phyloP scores from a whole-genome alignment of 495 filamentous ascomycete genomes.

The Penicillium verhagenii region DNA sequence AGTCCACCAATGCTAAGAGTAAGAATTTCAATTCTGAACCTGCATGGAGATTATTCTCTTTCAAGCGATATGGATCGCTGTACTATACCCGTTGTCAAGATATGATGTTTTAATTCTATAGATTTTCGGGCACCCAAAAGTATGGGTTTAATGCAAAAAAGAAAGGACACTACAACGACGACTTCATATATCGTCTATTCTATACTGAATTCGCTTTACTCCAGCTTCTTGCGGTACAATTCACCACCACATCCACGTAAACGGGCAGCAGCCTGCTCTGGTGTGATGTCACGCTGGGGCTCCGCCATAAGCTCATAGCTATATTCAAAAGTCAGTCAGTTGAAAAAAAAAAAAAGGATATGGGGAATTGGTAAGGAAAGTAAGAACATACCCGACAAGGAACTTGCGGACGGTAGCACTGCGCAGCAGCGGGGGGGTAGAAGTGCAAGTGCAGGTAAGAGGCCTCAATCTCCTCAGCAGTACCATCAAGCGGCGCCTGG shows the following conservation, averaged over 20 bases:
- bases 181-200: not conserved
- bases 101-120: not conserved
- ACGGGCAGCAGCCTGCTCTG: constrained; percentile 85
- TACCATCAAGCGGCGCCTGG: constrained; percentile 88
- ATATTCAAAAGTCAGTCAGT: not conserved
- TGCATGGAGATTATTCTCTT: not conserved
- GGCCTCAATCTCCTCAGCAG: constrained; percentile 75
- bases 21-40: not conserved
- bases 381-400: constrained; percentile 68
- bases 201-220: constrained; percentile 12
- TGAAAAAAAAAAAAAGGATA: not conserved
- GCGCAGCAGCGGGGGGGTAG: constrained; percentile 87
- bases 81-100: not conserved
- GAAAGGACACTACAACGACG: not conserved
- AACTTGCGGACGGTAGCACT: constrained; percentile 96
- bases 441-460: constrained; percentile 97
- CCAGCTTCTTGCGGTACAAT: constrained; percentile 73
- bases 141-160: not conserved
- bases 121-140: not conserved
- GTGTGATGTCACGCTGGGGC: constrained; percentile 95
- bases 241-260: constrained; percentile 74
- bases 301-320: constrained; percentile 78
- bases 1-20: not conserved
- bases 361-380: not conserved
- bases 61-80: not conserved